Percentiles rank a stretch among this genome's conserved stretches.
phyloP scores from a whole-genome alignment of 139 green algal genomes.

The Spirogloea muscicola region DNA sequence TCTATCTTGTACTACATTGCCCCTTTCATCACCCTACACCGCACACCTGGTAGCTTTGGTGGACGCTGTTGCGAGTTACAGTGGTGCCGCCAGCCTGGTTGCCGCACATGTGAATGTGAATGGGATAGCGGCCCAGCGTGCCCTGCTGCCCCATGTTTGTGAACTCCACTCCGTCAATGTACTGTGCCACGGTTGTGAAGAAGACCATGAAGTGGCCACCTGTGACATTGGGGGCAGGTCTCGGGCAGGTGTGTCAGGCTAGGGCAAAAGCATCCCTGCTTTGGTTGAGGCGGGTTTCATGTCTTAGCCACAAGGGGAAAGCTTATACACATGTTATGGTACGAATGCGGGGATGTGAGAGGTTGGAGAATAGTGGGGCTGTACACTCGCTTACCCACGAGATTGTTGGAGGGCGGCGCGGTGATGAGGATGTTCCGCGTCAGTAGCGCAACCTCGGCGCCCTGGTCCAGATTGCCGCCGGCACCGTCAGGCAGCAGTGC shows the following conservation, averaged over 20 bases:
- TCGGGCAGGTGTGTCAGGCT: too few relatives aligned
- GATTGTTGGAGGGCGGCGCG: too few relatives aligned
- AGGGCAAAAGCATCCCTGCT: too few relatives aligned
- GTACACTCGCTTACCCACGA: too few relatives aligned
- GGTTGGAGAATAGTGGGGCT: too few relatives aligned
- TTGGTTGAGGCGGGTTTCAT: too few relatives aligned
- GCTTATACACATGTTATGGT: too few relatives aligned
- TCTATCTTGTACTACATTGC: too few relatives aligned
- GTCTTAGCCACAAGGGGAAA: too few relatives aligned
- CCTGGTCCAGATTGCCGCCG: constrained; percentile 8
- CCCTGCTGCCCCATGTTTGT: constrained; percentile 38
- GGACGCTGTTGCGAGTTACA: constrained; percentile 27
- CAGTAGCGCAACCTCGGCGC: constrained; percentile 30
- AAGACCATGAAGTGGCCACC: constrained; percentile 42
- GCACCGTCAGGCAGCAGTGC: neutral
- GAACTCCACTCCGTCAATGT: constrained; percentile 39
- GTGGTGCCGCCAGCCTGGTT: neutral
- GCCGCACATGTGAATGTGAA: constrained; percentile 55
- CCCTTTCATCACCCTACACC: neutral
- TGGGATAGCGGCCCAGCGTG: constrained; percentile 28
- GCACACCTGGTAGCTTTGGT: constrained; percentile 42
- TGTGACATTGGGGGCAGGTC: too few relatives aligned
- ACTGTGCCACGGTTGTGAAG: constrained; percentile 2
- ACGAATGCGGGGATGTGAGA: too few relatives aligned
- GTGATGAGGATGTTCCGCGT: constrained; percentile 14